These are phyloP conservation scores for Vigna nakashimae DNA, from an alignment of 306 rosid genomes.

Conservation along the genomic window DNA sequence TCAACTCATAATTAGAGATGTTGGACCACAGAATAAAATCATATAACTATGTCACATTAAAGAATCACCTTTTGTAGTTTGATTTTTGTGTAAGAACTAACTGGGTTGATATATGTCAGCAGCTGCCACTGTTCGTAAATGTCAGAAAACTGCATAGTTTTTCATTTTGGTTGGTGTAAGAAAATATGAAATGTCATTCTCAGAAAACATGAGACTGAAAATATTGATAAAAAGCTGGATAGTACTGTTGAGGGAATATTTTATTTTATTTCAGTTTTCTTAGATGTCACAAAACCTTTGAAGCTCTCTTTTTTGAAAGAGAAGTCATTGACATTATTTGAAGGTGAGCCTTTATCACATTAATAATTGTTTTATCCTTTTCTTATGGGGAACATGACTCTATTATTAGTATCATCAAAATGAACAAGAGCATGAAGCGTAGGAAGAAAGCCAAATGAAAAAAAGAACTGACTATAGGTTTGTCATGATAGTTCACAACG, in stretches of 20 bases:
- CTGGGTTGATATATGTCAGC: not conserved
- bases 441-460: constrained; percentile 52
- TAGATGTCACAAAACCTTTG: constrained; percentile 32
- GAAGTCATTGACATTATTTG: constrained; percentile 43
- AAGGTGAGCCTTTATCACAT: constrained; percentile 35
- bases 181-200: constrained; percentile 31
- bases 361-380: constrained; percentile 46
- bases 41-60: not conserved
- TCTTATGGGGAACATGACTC: constrained; percentile 49
- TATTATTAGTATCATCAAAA: constrained; percentile 37
- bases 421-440: constrained; percentile 66
- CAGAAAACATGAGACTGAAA: constrained; percentile 17
- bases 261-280: constrained; percentile 6
- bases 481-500: constrained; percentile 45
- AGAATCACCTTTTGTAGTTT: constrained; percentile 21
- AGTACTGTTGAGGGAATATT: not conserved
- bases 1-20: not conserved
- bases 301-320: constrained; percentile 22
- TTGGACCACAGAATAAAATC: not conserved
- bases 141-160: constrained; percentile 28
- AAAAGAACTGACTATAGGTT: constrained; percentile 28
- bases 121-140: not conserved
- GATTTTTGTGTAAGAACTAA: not conserved
- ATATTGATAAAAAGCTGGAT: not conserved
- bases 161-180: constrained; percentile 30